phyloP scores from a whole-genome alignment of 306 rosid species.

The Rosa multiflora region DNA sequence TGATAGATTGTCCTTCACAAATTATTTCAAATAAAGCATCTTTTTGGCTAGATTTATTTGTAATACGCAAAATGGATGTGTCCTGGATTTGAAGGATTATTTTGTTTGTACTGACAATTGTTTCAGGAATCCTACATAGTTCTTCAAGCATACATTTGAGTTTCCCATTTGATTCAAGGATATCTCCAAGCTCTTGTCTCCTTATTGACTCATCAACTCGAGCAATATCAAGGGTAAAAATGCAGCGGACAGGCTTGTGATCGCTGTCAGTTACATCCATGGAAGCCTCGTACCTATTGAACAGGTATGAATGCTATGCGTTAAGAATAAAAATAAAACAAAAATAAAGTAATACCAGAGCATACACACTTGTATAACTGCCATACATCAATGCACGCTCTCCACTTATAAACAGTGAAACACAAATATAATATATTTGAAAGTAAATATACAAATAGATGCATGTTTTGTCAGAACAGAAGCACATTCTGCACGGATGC shows the following conservation, averaged over 20 bases:
- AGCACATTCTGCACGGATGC: neutral
- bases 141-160: slow-evolving; percentile 53
- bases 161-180: slow-evolving; percentile 66
- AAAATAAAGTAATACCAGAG: neutral
- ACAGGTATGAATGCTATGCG: slow-evolving; percentile 7
- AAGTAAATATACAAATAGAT: neutral
- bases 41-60: slow-evolving; percentile 63
- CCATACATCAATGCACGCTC: neutral
- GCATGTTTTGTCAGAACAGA: neutral
- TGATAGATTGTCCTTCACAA: slow-evolving; percentile 73
- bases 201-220: slow-evolving; percentile 88
- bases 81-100: slow-evolving; percentile 92
- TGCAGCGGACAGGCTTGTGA: slow-evolving; percentile 96
- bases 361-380: neutral
- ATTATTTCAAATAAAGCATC: slow-evolving; percentile 69
- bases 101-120: slow-evolving; percentile 88
- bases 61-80: slow-evolving; percentile 77
- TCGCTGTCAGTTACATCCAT: slow-evolving; percentile 99
- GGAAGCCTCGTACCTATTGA: slow-evolving; percentile 85
- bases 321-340: neutral
- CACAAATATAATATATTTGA: too few species aligned
- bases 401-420: neutral
- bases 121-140: slow-evolving; percentile 78
- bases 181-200: slow-evolving; percentile 87
- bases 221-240: slow-evolving; percentile 77